Conservation (phyloP, 352 stramenopile species). For the Phytophthora pisi region DNA sequence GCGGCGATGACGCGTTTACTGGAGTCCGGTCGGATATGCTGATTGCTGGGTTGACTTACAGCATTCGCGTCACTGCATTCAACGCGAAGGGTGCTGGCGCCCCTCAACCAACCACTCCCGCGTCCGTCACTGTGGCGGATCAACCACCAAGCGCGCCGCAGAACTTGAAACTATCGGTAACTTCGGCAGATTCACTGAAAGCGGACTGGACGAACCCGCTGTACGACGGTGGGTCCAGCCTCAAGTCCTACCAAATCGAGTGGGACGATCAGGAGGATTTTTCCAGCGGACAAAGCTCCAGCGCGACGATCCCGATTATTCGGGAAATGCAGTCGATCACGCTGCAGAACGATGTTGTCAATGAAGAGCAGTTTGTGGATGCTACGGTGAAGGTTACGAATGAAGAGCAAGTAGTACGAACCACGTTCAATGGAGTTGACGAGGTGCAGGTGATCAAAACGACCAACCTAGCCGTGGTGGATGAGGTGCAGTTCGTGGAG, state of each 20-base stretch:
- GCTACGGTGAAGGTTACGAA: slow-evolving; percentile 95
- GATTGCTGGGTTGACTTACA: slow-evolving; percentile 74
- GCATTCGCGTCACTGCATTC: slow-evolving; percentile 75
- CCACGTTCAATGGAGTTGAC: slow-evolving; percentile 80
- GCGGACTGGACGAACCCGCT: slow-evolving; percentile 88
- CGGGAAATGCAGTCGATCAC: slow-evolving; percentile 92
- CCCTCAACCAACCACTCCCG: neutral
- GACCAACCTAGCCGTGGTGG: slow-evolving; percentile 67
- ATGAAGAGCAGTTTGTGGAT: slow-evolving; percentile 94
- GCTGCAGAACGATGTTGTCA: slow-evolving; percentile 80
- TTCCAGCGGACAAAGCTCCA: slow-evolving; percentile 69
- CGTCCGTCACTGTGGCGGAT: neutral
- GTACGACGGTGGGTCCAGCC: slow-evolving; percentile 91
- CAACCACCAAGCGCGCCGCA: neutral
- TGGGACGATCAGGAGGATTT: slow-evolving; percentile 87
- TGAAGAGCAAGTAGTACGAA: slow-evolving; percentile 95
- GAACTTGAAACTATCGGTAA: neutral
- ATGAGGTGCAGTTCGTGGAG: slow-evolving; percentile 85
- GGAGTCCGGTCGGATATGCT: slow-evolving; percentile 88
- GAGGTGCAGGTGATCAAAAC: slow-evolving; percentile 90
- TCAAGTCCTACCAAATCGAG: slow-evolving; percentile 77
- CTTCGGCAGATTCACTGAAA: slow-evolving; percentile 50
- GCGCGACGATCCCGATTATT: slow-evolving; percentile 82
- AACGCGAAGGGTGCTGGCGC: slow-evolving; percentile 75
- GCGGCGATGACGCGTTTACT: slow-evolving; percentile 92